These are phyloP conservation scores for Filobasidium floriforme DNA, from an alignment of 768 basidiomycete genomes.

Conservation along the genomic window DNA sequence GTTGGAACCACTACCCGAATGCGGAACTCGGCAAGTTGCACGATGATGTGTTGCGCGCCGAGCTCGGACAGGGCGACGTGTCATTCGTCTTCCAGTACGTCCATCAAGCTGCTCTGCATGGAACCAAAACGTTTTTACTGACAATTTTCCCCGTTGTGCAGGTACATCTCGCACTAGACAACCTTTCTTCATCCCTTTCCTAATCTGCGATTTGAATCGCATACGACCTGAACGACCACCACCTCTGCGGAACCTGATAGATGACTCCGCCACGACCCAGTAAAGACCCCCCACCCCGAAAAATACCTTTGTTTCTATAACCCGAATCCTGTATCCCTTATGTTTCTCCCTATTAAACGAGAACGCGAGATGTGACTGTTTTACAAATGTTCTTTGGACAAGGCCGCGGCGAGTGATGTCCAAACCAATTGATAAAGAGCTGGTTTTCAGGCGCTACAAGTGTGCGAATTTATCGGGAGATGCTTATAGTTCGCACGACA, in stretches of 20 bases:
- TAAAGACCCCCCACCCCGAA: not conserved
- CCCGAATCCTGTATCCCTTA: too few relatives aligned
- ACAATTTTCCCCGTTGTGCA: not conserved
- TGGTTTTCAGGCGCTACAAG: too few relatives aligned
- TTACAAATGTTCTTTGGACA: too few relatives aligned
- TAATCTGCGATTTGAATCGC: not conserved
- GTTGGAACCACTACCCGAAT: conserved; percentile 98
- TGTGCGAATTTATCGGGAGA: too few relatives aligned
- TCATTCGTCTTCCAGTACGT: conserved; percentile 93
- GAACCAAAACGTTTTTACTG: too few relatives aligned
- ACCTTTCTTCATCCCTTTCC: not conserved
- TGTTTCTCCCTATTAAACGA: too few relatives aligned
- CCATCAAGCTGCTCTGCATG: too few relatives aligned
- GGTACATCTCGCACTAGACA: conserved; percentile 20
- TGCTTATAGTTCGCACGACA: too few relatives aligned
- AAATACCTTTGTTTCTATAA: not conserved
- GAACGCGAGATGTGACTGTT: too few relatives aligned
- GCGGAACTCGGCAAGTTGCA: conserved; percentile 80
- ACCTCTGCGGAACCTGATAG: not conserved
- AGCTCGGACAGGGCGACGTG: conserved; percentile 71
- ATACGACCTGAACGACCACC: not conserved
- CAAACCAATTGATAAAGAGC: too few relatives aligned
- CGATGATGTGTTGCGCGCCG: conserved; percentile 87
- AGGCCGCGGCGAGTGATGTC: too few relatives aligned
- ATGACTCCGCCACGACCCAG: not conserved